phyloP scores from a whole-genome alignment of 2,329 filamentous ascomycete genomes.

The Phaeoacremonium minimum region DNA sequence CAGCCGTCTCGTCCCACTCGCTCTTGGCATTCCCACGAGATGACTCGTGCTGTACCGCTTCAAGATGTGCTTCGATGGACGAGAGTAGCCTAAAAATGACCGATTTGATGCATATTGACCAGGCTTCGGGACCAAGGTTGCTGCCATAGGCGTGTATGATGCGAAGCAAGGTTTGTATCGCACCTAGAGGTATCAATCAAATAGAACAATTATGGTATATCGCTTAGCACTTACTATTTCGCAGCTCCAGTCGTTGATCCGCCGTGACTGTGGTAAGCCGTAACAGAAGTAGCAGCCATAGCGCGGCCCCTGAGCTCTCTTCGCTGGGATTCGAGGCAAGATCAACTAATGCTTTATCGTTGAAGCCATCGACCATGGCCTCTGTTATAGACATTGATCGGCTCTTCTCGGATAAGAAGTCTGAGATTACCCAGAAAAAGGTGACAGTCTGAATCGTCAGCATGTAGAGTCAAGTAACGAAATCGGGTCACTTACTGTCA shows the following conservation, averaged over 20 bases:
- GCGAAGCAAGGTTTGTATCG: constrained; percentile 83
- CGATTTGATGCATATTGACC: constrained; percentile 76
- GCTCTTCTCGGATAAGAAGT: constrained; percentile 67
- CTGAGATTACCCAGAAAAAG: constrained; percentile 93
- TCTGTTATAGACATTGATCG: constrained; percentile 54
- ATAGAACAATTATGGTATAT: constrained; percentile 26
- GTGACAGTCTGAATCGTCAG: constrained; percentile 65
- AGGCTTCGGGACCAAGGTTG: constrained; percentile 70
- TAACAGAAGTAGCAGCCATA: constrained; percentile 75
- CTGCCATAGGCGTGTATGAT: constrained; percentile 92
- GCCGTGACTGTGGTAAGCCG: constrained; percentile 67
- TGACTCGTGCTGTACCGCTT: constrained; percentile 26
- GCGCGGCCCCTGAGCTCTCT: constrained; percentile 60
- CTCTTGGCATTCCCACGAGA: constrained; percentile 36
- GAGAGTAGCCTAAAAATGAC: constrained; percentile 77
- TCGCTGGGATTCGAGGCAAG: constrained; percentile 57
- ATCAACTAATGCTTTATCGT: constrained; percentile 52
- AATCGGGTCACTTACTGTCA: constrained; percentile 61
- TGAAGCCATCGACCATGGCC: constrained; percentile 47
- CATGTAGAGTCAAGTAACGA: constrained; percentile 3
- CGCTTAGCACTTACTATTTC: too few relatives aligned
- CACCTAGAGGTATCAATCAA: constrained; percentile 52
- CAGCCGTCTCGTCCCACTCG: constrained; percentile 72
- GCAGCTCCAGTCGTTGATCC: constrained; percentile 68
- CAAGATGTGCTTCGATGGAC: constrained; percentile 59